These are phyloP conservation scores for Marchantia paleacea DNA, from an alignment of 225 moss, liverwort and hornwort species.

Conservation along the genomic window DNA sequence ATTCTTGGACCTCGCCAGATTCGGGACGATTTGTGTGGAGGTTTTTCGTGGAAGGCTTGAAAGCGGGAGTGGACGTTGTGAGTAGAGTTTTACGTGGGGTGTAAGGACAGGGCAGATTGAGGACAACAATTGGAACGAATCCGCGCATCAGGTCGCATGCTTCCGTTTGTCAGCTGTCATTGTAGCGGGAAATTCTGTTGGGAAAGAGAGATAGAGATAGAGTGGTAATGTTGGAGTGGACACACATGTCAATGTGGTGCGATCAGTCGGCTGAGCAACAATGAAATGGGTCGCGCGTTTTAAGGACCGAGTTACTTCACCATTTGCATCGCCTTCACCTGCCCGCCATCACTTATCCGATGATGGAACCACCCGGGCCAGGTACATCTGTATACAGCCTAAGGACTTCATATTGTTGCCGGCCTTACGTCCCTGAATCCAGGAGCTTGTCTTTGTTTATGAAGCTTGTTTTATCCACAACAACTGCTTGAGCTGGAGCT, in stretches of 20 bases:
- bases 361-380: slow-evolving; percentile 57
- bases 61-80: neutral
- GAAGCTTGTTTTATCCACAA: neutral
- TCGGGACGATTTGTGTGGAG: neutral
- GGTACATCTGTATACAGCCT: slow-evolving; percentile 40
- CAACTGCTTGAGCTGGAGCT: neutral
- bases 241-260: slow-evolving; percentile 77
- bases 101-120: neutral
- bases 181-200: neutral
- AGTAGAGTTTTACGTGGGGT: neutral
- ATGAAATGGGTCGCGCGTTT: slow-evolving; percentile 99
- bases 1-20: slow-evolving; percentile 4
- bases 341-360: slow-evolving; percentile 50
- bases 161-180: neutral
- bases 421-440: too few relatives aligned
- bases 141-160: neutral
- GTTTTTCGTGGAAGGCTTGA: neutral
- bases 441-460: neutral
- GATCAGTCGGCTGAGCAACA: slow-evolving; percentile 60
- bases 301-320: slow-evolving; percentile 82
- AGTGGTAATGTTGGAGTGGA: slow-evolving; percentile 69
- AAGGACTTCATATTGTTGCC: neutral
- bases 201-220: slow-evolving; percentile 2
- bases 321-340: slow-evolving; percentile 63
- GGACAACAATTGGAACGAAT: neutral